These are phyloP conservation scores for Fomitopsis betulina DNA, from an alignment of 1,284 basidiomycete genomes.

Conservation along the genomic window DNA sequence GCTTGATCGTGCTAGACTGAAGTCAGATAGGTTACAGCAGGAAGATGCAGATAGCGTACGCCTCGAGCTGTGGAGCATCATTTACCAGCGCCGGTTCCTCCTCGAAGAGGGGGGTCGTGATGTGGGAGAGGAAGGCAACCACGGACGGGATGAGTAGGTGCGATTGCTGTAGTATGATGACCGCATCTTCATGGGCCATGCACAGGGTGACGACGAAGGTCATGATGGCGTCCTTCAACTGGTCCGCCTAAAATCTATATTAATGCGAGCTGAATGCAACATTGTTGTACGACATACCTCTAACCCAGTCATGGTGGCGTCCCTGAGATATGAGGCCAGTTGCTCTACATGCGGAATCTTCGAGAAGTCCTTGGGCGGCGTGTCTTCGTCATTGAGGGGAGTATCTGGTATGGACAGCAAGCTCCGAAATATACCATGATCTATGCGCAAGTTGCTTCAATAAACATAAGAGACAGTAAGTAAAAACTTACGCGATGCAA, in stretches of 20 bases:
- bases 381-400: conserved; percentile 7
- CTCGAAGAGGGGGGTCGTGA: conserved; percentile 60
- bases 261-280: neutral
- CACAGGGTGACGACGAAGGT: conserved; percentile 54
- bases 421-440: conserved; percentile 37
- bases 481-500: conserved; percentile 49
- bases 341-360: conserved; percentile 48
- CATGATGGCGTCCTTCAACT: conserved; percentile 45
- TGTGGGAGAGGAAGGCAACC: conserved; percentile 46
- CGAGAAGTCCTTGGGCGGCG: conserved; percentile 21
- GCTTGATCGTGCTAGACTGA: conserved; percentile 40
- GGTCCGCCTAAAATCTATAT: conserved; percentile 29
- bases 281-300: conserved; percentile 34
- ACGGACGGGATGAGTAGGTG: conserved; percentile 57
- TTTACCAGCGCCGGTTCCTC: conserved; percentile 44
- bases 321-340: conserved; percentile 47
- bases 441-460: neutral
- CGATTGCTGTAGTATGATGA: conserved; percentile 46
- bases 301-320: conserved; percentile 34
- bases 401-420: conserved; percentile 30
- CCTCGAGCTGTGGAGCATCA: conserved; percentile 32
- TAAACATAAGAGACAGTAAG: neutral
- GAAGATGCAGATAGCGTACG: conserved; percentile 30
- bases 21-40: neutral
- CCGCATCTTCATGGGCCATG: conserved; percentile 45